Evolutionary conservation across 1,139 yeast genomes (phyloP).

Genomic region (Saccharomycopsis hybrid): DNA sequence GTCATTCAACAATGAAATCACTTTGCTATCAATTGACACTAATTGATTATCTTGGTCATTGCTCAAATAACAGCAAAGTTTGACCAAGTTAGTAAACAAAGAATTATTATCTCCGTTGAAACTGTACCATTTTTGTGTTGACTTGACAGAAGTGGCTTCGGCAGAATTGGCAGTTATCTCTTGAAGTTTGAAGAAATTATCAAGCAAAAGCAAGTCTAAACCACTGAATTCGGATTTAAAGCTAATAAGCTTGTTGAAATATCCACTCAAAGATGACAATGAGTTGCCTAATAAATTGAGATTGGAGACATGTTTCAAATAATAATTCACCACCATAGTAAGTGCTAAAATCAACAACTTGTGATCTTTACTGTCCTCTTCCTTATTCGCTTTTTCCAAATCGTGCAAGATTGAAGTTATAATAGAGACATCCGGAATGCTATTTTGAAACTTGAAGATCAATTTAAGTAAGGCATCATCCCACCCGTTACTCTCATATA

Average conservation of each 20-base stretch:
- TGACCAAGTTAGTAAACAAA: slow-evolving; percentile 53
- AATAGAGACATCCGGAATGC: slow-evolving; percentile 45
- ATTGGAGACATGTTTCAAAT: slow-evolving; percentile 30
- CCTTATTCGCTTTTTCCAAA: slow-evolving; percentile 25
- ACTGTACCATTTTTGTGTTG: slow-evolving; percentile 61
- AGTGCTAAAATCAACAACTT: slow-evolving; percentile 34
- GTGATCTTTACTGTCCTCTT: slow-evolving; percentile 27
- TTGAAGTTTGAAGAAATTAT: slow-evolving; percentile 36
- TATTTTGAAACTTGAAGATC: slow-evolving; percentile 31
- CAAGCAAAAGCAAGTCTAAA: slow-evolving; percentile 49
- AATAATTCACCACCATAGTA: slow-evolving; percentile 30
- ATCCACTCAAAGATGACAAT: slow-evolving; percentile 8
- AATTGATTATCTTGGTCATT: neutral
- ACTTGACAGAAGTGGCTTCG: slow-evolving; percentile 24
- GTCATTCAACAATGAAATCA: slow-evolving; percentile 34
- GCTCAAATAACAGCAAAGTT: slow-evolving; percentile 34
- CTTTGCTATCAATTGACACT: slow-evolving; percentile 26
- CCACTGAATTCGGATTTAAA: slow-evolving; percentile 33
- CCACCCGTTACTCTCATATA: slow-evolving; percentile 39
- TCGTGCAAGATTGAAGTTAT: slow-evolving; percentile 36
- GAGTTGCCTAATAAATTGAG: slow-evolving; percentile 4
- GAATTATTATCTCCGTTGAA: slow-evolving; percentile 37
- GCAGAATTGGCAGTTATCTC: slow-evolving; percentile 21
- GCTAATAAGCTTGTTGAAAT: slow-evolving; percentile 15
- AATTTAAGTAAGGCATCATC: slow-evolving; percentile 33